These are phyloP conservation scores for Ilyonectria destructans DNA, from an alignment of 2,329 filamentous ascomycete genomes.

Conservation along the genomic window DNA sequence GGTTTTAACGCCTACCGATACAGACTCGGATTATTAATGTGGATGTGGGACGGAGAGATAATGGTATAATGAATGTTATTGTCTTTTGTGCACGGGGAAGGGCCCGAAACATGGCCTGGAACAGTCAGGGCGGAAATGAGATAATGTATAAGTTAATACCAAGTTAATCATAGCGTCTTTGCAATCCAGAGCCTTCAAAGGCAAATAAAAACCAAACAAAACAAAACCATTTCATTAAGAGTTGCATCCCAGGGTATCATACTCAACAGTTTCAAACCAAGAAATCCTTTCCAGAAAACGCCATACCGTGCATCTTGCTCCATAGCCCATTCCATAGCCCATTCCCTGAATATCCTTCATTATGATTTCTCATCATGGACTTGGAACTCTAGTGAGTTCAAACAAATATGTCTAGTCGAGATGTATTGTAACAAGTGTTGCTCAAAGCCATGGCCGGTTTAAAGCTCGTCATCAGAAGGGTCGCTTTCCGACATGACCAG, in stretches of 20 bases:
- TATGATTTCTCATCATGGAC: neutral
- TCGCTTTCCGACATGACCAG: neutral
- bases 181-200: neutral
- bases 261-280: neutral
- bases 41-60: conserved; percentile 20
- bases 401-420: neutral
- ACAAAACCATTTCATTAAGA: neutral
- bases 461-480: conserved; percentile 13
- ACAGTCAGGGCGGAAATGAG: neutral
- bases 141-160: conserved; percentile 19
- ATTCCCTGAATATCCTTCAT: too few relatives aligned
- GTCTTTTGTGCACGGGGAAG: neutral
- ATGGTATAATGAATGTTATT: neutral
- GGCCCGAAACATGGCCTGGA: neutral
- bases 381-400: neutral
- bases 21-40: conserved; percentile 37
- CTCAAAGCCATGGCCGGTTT: neutral
- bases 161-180: conserved; percentile 14
- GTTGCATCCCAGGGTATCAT: neutral
- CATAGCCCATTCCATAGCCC: neutral
- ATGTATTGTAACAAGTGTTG: neutral
- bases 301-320: neutral
- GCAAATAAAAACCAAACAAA: neutral
- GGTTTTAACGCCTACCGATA: conserved; percentile 40
- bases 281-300: neutral